Evolutionary conservation across 2,329 filamentous ascomycete species (phyloP), one percentile per base, ranked within the genome.

Genomic region (Eutypa lata): DNA sequence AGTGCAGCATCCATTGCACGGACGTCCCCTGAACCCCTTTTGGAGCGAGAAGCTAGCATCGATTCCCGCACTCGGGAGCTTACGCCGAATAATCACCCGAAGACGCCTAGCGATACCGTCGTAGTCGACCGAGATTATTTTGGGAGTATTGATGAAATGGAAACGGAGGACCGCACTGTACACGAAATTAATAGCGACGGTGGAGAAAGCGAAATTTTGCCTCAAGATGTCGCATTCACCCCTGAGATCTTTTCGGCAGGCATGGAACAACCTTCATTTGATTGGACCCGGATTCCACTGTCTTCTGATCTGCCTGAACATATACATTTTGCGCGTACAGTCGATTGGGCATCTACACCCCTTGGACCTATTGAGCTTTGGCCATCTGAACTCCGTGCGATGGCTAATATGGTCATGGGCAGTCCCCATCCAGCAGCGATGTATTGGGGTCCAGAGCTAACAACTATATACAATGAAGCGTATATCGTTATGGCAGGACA

Each of bases 331-430:
- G 86, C 87, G 18, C 82, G 88, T 37, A 84, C 81, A 38, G 69
- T 87, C 35, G 86, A 92, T 66, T 95, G 90, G 90, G 80, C 80
- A 2, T 74, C 80, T 0, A 94, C 90, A 1, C 74, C 85, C 3
- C 74, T 94, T 1, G 90, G 90, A 0, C 87, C 89, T 0, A 90
- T 94, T 19, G 86, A 89, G 57, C 73, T 77, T 47, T 95, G 90
- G 89, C 74, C 80, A 1, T 73, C 81, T 28, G 88, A 91, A 61
- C 72, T 94, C 47, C 81, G 90, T 50, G 82, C 84, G 57, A 90
- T 92, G 85, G 87, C 88, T 48, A 93, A 92, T 67, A 71, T 93
- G 43, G 84, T 95, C 60, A 91, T 94, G 88, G 87, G 82, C 14
- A 88, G 83, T 53, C 88, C 88, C 11, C 84, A 91, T 63, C 87